Base-by-base conservation (phyloP, 225 moss, liverwort and hornwort species). In the Polytrichum commune region DNA sequence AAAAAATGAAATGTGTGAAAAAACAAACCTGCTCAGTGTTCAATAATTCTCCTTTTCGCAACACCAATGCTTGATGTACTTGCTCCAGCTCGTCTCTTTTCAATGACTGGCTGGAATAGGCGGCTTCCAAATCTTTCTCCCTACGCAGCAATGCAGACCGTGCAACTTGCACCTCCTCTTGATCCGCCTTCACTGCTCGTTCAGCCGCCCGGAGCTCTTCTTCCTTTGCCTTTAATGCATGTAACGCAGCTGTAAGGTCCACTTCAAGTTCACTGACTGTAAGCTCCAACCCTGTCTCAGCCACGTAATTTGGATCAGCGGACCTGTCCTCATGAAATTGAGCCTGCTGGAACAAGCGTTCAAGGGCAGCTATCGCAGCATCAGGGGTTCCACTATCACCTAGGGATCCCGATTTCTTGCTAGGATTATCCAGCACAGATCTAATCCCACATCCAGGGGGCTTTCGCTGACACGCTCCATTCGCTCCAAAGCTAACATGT, bases 51-150 rank as follows among this genome's bases (percentile, higher is more conserved):
- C 53, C 54, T 0, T 67, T 72, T 60, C 74, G 68, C 66, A 56
- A 33, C 28, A 57, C 27, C 30, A 79, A 63, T 19, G 74, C 68
- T 27, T 75, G 66, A 29, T 73, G 66, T 10, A 81, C 66, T n/a
- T 54, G 68, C 29, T 28, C 65, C 8, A 87, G 71, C 56, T 83
- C 87, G 46, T 62, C 76, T 33, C 76, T 73, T 66, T 73, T 81
- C 33, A 67, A 67, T 5, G 53, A 19, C 38, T 83, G 83, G 56
- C 76, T 76, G 32, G 67, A 32, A 38, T 71, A 69, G 18, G 76
- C 80, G 8, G 80, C 73, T 71, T 83, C 73, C n/a, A 87, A 67
- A 32, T 84, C 87, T 56, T 70, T 69, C 74, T 87, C 81, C 46
- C 78, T 58, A 25, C 63, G 65, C 30, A 62, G n/a, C 28, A 87